These are phyloP conservation scores for Jamesozyma hellenica DNA, from an alignment of 805 yeast genomes.

Conservation along the genomic window DNA sequence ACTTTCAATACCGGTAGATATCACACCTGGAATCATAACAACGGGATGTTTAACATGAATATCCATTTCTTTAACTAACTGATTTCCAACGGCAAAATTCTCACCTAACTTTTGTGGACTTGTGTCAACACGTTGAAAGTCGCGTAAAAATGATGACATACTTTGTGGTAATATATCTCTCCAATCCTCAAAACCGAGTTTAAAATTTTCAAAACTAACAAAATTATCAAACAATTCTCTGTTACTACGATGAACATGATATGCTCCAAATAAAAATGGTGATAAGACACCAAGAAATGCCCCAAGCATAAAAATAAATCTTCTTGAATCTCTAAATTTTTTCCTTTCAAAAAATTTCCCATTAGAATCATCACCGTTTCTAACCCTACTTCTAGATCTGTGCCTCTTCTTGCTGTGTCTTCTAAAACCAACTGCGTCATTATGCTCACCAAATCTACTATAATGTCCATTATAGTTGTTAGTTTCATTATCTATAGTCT, in stretches of 20 bases:
- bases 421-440: too few species aligned
- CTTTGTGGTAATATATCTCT: constrained; percentile 60
- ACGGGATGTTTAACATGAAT: constrained; percentile 62
- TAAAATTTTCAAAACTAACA: constrained; percentile 46
- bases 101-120: constrained; percentile 48
- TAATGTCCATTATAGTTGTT: too few species aligned
- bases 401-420: too few species aligned
- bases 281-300: constrained; percentile 56
- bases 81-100: constrained; percentile 78
- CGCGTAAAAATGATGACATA: constrained; percentile 48
- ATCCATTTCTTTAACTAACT: constrained; percentile 43
- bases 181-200: constrained; percentile 61
- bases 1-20: constrained; percentile 87
- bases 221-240: constrained; percentile 35
- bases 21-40: constrained; percentile 90
- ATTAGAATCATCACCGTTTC: not conserved
- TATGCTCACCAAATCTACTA: too few species aligned
- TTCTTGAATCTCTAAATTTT: constrained; percentile 37
- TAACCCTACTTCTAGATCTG: not conserved
- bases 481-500: too few species aligned
- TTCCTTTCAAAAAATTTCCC: too few species aligned
- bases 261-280: constrained; percentile 52
- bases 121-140: constrained; percentile 29
- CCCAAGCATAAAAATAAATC: constrained; percentile 59
- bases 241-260: constrained; percentile 20